A percentile compares a stretch with the other conserved stretches of the same genome.
Conservation (phyloP, 1,284 basidiomycete genomes). For the Pholiota adiposa region DNA sequence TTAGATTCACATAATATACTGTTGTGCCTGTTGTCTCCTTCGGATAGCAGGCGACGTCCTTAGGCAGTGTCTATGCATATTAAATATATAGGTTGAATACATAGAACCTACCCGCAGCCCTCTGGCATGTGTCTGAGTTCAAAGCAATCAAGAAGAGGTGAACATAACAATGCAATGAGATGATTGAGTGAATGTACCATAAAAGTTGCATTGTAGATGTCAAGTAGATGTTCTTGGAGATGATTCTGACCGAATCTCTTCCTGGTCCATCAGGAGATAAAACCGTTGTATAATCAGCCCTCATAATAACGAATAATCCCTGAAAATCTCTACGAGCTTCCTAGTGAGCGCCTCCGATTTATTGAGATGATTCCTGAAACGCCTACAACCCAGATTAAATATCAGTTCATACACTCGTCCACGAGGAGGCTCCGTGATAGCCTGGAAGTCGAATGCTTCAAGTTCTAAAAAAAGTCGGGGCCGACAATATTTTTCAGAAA, state of each 20-base stretch:
- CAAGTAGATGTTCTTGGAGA: constrained; percentile 27
- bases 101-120: constrained; percentile 35
- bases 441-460: constrained; percentile 45
- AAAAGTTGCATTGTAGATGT: constrained; percentile 26
- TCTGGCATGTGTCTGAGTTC: constrained; percentile 34
- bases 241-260: constrained; percentile 30
- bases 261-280: constrained; percentile 39
- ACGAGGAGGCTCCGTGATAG: constrained; percentile 48
- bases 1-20: constrained; percentile 25
- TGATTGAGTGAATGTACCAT: constrained; percentile 22
- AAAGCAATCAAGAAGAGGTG: constrained; percentile 20
- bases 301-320: constrained; percentile 35
- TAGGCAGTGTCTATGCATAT: background rate
- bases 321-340: constrained; percentile 35
- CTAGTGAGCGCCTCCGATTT: constrained; percentile 27
- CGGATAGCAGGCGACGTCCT: constrained; percentile 34
- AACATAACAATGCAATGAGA: background rate
- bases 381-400: no score
- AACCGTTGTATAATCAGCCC: constrained; percentile 42
- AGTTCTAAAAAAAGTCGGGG: constrained; percentile 44
- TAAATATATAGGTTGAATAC: no score
- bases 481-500: constrained; percentile 42
- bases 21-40: constrained; percentile 21
- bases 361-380: constrained; percentile 39
- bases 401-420: constrained; percentile 46